These are phyloP conservation scores for Stachybotrys elegans DNA, from an alignment of 2,329 filamentous ascomycete species.

Conservation along the genomic window DNA sequence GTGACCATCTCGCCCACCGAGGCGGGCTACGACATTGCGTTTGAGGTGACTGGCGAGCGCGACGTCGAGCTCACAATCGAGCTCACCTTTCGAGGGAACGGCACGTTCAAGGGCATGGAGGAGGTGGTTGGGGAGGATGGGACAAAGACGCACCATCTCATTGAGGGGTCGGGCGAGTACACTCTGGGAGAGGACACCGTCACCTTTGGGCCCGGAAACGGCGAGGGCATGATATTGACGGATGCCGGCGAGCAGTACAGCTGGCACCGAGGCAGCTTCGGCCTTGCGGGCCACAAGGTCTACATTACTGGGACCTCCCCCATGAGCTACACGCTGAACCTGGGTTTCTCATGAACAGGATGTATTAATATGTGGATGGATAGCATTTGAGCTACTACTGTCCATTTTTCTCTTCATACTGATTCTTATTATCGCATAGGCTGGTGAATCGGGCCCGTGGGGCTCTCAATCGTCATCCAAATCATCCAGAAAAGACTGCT, in stretches of 20 bases:
- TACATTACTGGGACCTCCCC: constrained; percentile 12
- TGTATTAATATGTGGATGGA: too few relatives aligned
- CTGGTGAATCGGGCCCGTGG: too few relatives aligned
- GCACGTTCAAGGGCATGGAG: constrained; percentile 7
- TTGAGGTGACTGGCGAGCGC: constrained; percentile 13
- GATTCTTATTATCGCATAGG: too few relatives aligned
- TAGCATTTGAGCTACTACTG: too few relatives aligned
- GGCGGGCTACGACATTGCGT: constrained; percentile 9
- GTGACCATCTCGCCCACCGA: constrained; percentile 9
- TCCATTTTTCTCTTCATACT: too few relatives aligned
- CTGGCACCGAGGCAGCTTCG: constrained; percentile 10
- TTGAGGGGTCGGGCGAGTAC: constrained; percentile 10
- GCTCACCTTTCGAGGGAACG: constrained; percentile 11
- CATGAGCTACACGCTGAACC: constrained; percentile 10
- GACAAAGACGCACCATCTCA: constrained; percentile 9
- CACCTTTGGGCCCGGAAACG: constrained; percentile 12
- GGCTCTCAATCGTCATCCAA: too few relatives aligned
- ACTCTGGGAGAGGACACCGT: constrained; percentile 10
- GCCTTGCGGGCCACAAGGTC: constrained; percentile 10
- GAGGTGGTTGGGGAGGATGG: constrained; percentile 5
- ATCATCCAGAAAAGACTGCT: not conserved
- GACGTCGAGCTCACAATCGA: constrained; percentile 14
- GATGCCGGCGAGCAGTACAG: constrained; percentile 13
- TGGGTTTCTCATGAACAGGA: constrained; percentile 9
- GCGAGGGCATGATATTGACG: constrained; percentile 8